phyloP scores from a whole-genome alignment of 768 basidiomycete species.

The Tubosaeta sp. region DNA sequence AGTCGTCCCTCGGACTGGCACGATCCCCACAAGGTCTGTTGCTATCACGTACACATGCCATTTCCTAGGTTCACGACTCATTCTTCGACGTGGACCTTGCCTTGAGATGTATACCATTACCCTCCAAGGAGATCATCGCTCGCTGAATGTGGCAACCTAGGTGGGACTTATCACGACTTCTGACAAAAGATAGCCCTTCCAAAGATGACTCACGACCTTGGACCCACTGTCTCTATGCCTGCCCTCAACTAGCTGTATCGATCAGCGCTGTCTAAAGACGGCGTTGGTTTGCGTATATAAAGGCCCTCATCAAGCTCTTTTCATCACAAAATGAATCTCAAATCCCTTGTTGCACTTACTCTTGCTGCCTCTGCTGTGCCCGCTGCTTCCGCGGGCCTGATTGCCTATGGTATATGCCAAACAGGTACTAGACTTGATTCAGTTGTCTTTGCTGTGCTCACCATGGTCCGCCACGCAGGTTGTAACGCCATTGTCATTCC shows the following conservation, averaged over 20 bases:
- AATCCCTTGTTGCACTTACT: constrained; percentile 14
- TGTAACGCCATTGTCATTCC: constrained; percentile 20
- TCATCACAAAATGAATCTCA: constrained; percentile 28
- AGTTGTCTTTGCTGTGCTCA: not conserved
- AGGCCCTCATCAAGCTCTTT: not conserved
- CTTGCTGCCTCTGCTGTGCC: constrained; percentile 14
- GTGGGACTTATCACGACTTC: no score
- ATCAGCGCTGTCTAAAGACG: constrained; percentile 1
- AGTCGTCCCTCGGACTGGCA: no score
- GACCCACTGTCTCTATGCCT: not conserved
- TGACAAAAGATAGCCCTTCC: no score
- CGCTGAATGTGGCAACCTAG: no score
- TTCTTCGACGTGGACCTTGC: no score
- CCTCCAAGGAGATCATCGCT: no score
- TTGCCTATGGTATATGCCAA: constrained; percentile 22
- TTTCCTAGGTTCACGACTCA: no score
- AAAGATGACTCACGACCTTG: no score
- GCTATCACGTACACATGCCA: no score
- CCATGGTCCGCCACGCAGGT: constrained; percentile 6
- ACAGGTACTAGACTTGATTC: constrained; percentile 12
- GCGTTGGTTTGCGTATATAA: not conserved
- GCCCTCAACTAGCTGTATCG: constrained; percentile 6
- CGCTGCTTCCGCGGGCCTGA: constrained; percentile 10
- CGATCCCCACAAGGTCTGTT: no score
- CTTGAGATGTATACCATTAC: no score